phyloP scores from a whole-genome alignment of 495 filamentous ascomycete species.

The Penicillium argentinense region DNA sequence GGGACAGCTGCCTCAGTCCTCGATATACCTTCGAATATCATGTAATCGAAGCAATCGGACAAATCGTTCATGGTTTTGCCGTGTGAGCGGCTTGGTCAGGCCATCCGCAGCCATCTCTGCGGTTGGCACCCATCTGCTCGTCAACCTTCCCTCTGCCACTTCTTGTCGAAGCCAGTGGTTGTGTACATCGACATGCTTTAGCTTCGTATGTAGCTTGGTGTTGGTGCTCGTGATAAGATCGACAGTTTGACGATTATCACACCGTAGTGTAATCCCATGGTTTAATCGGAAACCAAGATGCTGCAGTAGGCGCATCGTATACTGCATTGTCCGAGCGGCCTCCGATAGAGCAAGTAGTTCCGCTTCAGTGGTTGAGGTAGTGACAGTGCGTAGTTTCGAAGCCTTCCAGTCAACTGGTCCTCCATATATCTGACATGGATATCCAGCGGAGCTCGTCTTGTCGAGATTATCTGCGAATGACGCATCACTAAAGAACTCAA shows the following conservation, averaged over 20 bases:
- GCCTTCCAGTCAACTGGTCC: conserved; percentile 24
- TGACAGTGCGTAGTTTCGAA: conserved; percentile 21
- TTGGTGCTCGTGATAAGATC: not conserved
- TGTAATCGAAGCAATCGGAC: not conserved
- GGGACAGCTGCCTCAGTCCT: no score
- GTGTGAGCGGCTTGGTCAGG: conserved; percentile 13
- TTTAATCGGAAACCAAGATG: not conserved
- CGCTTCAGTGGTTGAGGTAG: no score
- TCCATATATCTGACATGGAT: conserved; percentile 15
- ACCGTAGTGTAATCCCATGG: not conserved
- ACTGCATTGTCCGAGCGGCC: conserved; percentile 3
- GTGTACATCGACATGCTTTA: conserved; percentile 18
- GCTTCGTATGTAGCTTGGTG: conserved; percentile 11
- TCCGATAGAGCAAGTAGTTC: conserved; percentile 17
- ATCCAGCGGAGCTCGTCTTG: conserved; percentile 19
- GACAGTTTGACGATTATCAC: conserved; percentile 1
- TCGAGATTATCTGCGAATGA: conserved; percentile 19
- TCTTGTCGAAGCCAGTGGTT: conserved; percentile 20
- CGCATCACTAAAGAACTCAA: conserved; percentile 13
- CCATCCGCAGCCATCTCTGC: conserved; percentile 12
- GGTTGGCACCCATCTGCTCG: conserved; percentile 6
- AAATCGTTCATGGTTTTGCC: conserved; percentile 8
- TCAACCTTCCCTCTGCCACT: not conserved
- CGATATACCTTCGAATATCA: no score
- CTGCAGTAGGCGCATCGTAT: conserved; percentile 3